Conservation (phyloP, 1,284 basidiomycete species). For the Ceratobasidium sp. region DNA sequence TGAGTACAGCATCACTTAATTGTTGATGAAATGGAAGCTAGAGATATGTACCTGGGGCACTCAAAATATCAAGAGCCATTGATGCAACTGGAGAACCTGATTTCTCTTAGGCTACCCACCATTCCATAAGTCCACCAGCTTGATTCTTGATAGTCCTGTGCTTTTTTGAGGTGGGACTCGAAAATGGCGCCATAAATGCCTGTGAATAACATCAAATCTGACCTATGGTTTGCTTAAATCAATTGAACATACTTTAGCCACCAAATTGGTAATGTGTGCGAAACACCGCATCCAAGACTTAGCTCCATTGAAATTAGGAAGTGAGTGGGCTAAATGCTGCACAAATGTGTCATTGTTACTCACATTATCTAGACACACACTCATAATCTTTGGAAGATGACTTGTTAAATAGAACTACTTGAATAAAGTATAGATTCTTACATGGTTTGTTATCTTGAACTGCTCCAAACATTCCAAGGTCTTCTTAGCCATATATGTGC, state of each 20-base stretch:
- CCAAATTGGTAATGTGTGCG: constrained; percentile 6
- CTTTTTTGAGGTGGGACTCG: background rate
- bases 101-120: too few relatives aligned
- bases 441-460: background rate
- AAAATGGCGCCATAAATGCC: constrained; percentile 17
- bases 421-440: background rate
- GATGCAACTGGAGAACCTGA: too few relatives aligned
- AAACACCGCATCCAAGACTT: background rate
- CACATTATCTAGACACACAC: constrained; percentile 23
- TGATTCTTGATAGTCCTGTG: background rate
- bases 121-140: too few relatives aligned
- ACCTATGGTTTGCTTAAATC: background rate
- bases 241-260: constrained; percentile 8
- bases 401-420: background rate
- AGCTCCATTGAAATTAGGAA: constrained; percentile 1
- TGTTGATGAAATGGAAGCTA: too few relatives aligned
- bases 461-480: background rate
- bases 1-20: too few relatives aligned
- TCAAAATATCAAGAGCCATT: too few relatives aligned
- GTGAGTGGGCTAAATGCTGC: background rate
- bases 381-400: background rate
- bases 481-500: constrained; percentile 15
- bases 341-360: constrained; percentile 18
- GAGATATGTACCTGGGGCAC: too few relatives aligned
- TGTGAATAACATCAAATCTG: background rate